phyloP scores from a whole-genome alignment of 208 protist genomes.

The Porcisia deanei region DNA sequence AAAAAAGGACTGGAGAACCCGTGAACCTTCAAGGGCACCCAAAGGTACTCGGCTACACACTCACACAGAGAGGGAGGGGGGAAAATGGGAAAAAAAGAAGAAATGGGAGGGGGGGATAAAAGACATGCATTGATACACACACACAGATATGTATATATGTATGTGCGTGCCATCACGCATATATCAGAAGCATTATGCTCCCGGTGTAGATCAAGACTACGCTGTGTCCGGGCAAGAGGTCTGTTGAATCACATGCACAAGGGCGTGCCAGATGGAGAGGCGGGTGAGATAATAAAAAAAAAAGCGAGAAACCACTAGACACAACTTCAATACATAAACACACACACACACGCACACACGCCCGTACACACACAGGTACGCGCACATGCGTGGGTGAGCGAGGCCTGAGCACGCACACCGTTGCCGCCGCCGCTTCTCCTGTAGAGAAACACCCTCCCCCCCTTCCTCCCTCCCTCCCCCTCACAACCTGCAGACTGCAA shows the following conservation, averaged over 20 bases:
- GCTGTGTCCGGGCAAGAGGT: too few relatives aligned
- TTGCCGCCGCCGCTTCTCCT: neutral
- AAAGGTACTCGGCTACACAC: too few relatives aligned
- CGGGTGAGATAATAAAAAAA: too few relatives aligned
- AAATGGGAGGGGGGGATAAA: too few relatives aligned
- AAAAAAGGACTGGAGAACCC: too few relatives aligned
- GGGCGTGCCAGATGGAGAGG: too few relatives aligned
- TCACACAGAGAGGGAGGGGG: too few relatives aligned
- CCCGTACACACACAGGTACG: neutral
- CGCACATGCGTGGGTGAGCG: constrained; percentile 24
- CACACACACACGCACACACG: neutral
- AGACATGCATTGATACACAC: neutral
- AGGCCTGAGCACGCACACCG: neutral
- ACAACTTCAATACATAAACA: neutral
- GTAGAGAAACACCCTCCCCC: neutral
- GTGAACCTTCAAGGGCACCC: too few relatives aligned
- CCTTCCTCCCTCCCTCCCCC: neutral
- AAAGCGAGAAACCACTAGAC: too few relatives aligned
- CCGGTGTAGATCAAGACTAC: too few relatives aligned
- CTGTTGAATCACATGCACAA: too few relatives aligned
- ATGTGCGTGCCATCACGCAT: neutral
- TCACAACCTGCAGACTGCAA: neutral
- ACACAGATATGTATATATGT: neutral
- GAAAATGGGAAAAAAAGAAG: too few relatives aligned
- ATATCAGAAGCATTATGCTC: neutral